These are phyloP conservation scores for Orbilia quercus DNA, from an alignment of 2,329 filamentous ascomycete species.

Conservation along the genomic window DNA sequence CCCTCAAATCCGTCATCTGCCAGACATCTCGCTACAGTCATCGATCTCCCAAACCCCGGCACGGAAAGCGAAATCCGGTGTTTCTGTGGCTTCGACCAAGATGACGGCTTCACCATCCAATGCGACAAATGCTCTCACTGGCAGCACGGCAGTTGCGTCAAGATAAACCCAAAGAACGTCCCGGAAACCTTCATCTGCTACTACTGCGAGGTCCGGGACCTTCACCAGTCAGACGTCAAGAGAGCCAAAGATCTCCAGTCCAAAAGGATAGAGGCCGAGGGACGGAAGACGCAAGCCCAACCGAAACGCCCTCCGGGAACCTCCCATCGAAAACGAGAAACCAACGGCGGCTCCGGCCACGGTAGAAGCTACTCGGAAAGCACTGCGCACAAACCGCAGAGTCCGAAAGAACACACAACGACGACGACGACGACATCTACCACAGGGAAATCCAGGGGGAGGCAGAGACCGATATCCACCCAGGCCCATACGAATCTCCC, in stretches of 20 bases:
- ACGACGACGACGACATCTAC: no score
- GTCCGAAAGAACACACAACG: conserved; percentile 43
- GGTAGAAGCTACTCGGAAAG: conserved; percentile 67
- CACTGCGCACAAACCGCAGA: conserved; percentile 63
- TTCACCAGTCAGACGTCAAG: conserved; percentile 72
- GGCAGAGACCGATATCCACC: conserved; percentile 49
- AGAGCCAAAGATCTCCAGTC: conserved; percentile 79
- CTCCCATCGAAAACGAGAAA: conserved; percentile 84
- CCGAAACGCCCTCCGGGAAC: conserved; percentile 77
- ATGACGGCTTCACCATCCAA: conserved; percentile 97
- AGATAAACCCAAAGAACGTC: conserved; percentile 79
- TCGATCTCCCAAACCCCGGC: conserved; percentile 55
- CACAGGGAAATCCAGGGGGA: conserved; percentile 40
- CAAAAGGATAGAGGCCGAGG: conserved; percentile 70
- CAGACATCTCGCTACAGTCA: conserved; percentile 52
- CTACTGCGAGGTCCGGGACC: conserved; percentile 81
- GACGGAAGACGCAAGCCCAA: conserved; percentile 47
- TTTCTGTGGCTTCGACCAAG: conserved; percentile 91
- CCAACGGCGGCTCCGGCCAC: conserved; percentile 70
- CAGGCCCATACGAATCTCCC: conserved; percentile 40
- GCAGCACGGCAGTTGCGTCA: conserved; percentile 99
- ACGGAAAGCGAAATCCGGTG: conserved; percentile 66
- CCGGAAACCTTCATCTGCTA: conserved; percentile 82
- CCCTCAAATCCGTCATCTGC: conserved; percentile 57
- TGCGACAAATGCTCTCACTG: conserved; percentile 96